Conservation (phyloP, 495 filamentous ascomycete genomes). For the Margaritispora aquatica region DNA sequence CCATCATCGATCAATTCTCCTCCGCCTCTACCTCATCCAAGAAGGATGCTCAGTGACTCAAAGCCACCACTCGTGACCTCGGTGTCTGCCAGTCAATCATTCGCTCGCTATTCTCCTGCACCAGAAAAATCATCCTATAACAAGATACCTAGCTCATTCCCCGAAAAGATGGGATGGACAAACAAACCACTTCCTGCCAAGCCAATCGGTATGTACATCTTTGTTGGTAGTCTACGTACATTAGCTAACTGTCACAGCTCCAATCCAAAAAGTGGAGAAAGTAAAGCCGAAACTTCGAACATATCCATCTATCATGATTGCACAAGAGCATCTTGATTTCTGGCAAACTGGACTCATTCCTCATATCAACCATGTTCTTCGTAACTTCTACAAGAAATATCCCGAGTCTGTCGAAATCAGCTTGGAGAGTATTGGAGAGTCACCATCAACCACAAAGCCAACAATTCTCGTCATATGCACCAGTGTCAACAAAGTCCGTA, state of each 20-base stretch:
- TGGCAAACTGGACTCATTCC: slow-evolving; percentile 71
- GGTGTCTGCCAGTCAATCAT: background rate
- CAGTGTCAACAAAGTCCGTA: slow-evolving; percentile 63
- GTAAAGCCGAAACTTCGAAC: slow-evolving; percentile 36
- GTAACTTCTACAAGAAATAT: slow-evolving; percentile 56
- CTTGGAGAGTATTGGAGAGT: slow-evolving; percentile 68
- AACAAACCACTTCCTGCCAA: slow-evolving; percentile 11
- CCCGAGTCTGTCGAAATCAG: slow-evolving; percentile 69
- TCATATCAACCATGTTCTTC: slow-evolving; percentile 53
- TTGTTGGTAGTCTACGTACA: background rate
- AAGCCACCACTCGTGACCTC: slow-evolving; percentile 7
- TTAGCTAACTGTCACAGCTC: slow-evolving; percentile 16
- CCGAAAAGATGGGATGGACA: slow-evolving; percentile 16
- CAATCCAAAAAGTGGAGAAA: slow-evolving; percentile 19
- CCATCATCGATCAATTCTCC: background rate
- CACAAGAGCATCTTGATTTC: slow-evolving; percentile 55
- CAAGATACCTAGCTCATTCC: background rate
- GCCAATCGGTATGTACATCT: slow-evolving; percentile 15
- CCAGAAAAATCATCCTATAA: slow-evolving; percentile 18
- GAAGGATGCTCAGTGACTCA: slow-evolving; percentile 13
- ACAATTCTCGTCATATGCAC: slow-evolving; percentile 73
- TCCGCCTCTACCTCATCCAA: slow-evolving; percentile 4
- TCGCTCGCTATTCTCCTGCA: background rate
- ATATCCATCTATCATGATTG: slow-evolving; percentile 46
- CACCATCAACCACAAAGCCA: slow-evolving; percentile 55